phyloP scores from a whole-genome alignment of 129 eudicot genomes.

The Artemisia argyi region DNA sequence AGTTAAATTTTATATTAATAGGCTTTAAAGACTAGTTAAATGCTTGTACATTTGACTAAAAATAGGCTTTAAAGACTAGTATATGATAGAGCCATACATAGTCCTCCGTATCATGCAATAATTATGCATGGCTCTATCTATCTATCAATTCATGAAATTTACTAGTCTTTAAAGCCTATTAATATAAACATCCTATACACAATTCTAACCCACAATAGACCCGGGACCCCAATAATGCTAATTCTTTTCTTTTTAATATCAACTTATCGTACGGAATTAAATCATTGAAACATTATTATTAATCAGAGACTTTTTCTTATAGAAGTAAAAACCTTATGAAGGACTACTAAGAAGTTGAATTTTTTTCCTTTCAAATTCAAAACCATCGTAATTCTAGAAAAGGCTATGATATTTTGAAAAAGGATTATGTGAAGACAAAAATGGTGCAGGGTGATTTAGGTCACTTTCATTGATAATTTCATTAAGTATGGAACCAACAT shows the following conservation, averaged over 20 bases:
- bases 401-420: no score
- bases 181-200: conserved; percentile 5
- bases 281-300: background rate
- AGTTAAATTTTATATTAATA: no score
- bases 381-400: no score
- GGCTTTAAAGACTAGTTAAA: no score
- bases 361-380: no score
- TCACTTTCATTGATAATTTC: conserved; percentile 63
- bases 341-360: no score
- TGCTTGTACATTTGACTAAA: no score
- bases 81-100: no score
- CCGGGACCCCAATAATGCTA: conserved; percentile 8
- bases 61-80: no score
- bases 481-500: conserved; percentile 69
- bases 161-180: background rate
- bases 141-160: conserved; percentile 21
- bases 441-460: conserved; percentile 42
- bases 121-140: conserved; percentile 17
- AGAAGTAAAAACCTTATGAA: no score
- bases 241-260: conserved; percentile 9
- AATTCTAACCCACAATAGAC: background rate
- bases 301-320: no score
- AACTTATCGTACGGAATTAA: background rate
- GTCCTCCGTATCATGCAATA: no score
- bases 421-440: conserved; percentile 17